Evolutionary conservation across 1,284 basidiomycete species (phyloP).

Genomic region (Malassezia equina): DNA sequence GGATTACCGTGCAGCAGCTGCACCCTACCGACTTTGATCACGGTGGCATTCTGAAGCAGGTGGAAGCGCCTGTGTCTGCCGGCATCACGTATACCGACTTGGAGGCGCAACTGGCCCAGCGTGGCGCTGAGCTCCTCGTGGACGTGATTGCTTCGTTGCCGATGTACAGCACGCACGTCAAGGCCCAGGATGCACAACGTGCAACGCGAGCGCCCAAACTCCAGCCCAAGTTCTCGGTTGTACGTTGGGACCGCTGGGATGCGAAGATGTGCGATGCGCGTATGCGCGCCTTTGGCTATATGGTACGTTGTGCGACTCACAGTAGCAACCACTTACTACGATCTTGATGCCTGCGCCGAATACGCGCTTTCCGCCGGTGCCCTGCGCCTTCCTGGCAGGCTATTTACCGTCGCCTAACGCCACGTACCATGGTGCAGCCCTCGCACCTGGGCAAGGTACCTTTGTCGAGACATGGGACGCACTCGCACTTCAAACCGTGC

Average conservation of each 20-base stretch:
- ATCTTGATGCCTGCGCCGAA: slow-evolving; percentile 14
- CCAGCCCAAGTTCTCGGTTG: slow-evolving; percentile 12
- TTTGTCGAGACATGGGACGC: neutral
- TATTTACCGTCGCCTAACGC: neutral
- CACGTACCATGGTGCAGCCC: neutral
- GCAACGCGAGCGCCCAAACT: slow-evolving; percentile 31
- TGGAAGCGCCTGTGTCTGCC: neutral
- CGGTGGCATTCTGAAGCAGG: slow-evolving; percentile 19
- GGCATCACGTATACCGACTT: slow-evolving; percentile 1
- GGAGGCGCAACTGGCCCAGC: slow-evolving; percentile 13
- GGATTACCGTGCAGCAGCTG: slow-evolving; percentile 33
- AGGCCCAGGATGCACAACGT: slow-evolving; percentile 18
- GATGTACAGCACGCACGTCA: slow-evolving; percentile 49
- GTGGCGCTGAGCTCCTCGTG: slow-evolving; percentile 63
- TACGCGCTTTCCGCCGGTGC: neutral
- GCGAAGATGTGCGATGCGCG: slow-evolving; percentile 29
- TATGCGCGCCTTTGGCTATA: slow-evolving; percentile 26
- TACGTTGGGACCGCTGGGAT: slow-evolving; percentile 25
- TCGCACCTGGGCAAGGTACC: neutral
- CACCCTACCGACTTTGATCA: slow-evolving; percentile 26
- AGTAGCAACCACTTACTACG: slow-evolving; percentile 19
- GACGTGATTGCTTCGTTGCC: slow-evolving; percentile 60
- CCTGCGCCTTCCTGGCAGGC: neutral
- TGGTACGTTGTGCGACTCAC: slow-evolving; percentile 11
- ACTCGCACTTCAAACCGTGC: neutral